Conservation (phyloP, 208 protist genomes). For the Leishmania guyanensis region DNA sequence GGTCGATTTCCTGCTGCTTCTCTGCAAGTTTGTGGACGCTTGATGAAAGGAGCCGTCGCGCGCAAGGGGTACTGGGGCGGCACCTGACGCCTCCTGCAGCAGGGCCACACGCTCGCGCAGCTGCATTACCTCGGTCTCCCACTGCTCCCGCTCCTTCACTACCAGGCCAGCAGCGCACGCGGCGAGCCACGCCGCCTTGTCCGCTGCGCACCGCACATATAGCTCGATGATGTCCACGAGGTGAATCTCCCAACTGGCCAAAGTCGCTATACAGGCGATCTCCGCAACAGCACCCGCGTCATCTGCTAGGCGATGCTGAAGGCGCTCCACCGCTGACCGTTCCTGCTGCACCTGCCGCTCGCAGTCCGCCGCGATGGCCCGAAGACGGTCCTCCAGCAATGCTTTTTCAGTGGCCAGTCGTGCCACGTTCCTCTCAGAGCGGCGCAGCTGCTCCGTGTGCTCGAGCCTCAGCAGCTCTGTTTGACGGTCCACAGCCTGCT, state of each 20-base stretch:
- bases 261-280: neutral
- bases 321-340: constrained; percentile 13
- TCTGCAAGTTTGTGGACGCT: neutral
- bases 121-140: constrained; percentile 41
- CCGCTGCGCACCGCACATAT: neutral
- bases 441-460: constrained; percentile 7
- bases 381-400: constrained; percentile 15
- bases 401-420: constrained; percentile 11
- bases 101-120: constrained; percentile 32
- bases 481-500: constrained; percentile 17
- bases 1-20: neutral
- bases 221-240: neutral
- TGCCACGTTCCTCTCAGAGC: constrained; percentile 3
- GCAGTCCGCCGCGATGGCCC: constrained; percentile 1
- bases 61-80: neutral
- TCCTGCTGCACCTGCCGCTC: constrained; percentile 15
- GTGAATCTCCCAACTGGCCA: neutral
- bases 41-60: neutral
- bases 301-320: constrained; percentile 3
- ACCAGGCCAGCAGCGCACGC: constrained; percentile 1
- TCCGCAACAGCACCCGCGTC: neutral
- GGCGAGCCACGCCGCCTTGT: constrained; percentile 10
- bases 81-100: constrained; percentile 2
- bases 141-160: constrained; percentile 28
- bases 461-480: constrained; percentile 17